Conservation (phyloP, 164 flowering plant species). For the Tinospora cordifolia region DNA sequence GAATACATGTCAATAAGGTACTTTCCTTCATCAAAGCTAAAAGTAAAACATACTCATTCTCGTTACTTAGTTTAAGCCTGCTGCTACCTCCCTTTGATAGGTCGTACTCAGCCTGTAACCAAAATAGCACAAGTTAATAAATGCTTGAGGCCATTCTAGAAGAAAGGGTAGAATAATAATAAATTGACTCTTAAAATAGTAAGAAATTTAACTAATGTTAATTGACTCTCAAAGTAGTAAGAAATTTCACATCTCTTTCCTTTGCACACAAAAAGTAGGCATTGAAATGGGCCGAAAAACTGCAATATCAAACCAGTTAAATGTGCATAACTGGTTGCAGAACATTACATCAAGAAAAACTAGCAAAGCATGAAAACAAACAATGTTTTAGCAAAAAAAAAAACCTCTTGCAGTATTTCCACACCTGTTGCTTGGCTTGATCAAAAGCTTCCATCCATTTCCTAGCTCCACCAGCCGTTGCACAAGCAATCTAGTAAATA, state of each 20-base stretch:
- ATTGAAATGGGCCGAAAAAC: neutral
- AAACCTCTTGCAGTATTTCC: neutral
- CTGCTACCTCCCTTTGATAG: constrained; percentile 52
- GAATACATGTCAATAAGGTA: neutral
- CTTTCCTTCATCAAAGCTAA: neutral
- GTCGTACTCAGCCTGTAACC: constrained; percentile 65
- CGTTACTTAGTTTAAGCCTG: constrained; percentile 52
- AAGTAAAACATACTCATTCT: constrained; percentile 54
- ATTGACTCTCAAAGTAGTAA: neutral
- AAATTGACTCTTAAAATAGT: neutral
- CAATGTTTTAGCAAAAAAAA: neutral
- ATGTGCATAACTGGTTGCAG: neutral
- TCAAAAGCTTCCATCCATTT: constrained; percentile 98
- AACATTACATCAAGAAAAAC: constrained; percentile 1
- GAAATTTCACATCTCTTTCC: neutral
- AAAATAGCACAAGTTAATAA: neutral
- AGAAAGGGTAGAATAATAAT: neutral
- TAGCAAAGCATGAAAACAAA: neutral
- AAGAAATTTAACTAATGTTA: neutral
- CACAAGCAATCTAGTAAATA: constrained; percentile 79
- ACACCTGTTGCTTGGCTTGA: constrained; percentile 86
- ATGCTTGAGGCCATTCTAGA: neutral
- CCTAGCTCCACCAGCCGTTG: constrained; percentile 69
- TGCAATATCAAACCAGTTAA: neutral
- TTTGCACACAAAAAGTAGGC: neutral